Evolutionary conservation across 176 grass and related monocot genomes (phyloP), one percentile per base, ranked within the genome.

Genomic region (Ensete ventricosum): DNA sequence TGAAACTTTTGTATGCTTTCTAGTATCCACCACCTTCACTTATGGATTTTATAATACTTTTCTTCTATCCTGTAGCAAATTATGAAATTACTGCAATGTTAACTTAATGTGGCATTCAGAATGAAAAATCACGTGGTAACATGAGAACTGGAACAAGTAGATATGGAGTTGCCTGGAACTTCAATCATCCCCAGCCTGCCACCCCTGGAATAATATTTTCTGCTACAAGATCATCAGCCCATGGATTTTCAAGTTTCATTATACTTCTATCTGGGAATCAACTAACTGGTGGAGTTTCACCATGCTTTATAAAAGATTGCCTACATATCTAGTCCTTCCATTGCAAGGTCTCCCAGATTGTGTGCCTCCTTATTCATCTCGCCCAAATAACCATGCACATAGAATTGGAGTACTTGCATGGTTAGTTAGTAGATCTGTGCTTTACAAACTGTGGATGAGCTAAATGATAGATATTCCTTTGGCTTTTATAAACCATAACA

Each of bases 121-220:
- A 73, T 73, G 78, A 64, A 63, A 80, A 80, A 25, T 53, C 69
- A 64, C 73, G 69, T 80, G 19, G 69, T 80, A 73, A 73, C 58
- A 63, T 80, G 69, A 80, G 55, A 63, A 80, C 78, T 64, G 69
- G 78, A 54, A 8, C 14, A 1, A 73, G 78, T 54, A 80, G 73
- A 73, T 80, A 53, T 73, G 69, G 78, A 19, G 24, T 73, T 73
- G 78, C 69, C 23, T 80, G 68, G 69, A 80, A 80, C 69, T 80
- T 80, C 48, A 73, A 80, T 80, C 78, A 80, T 71, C 78, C 78
- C 3, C 78, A 80, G 14, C 78, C 52, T 49, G 19, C 48, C 8
- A 22, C 55, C 29, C n/a, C 22, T 80, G 78, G 17, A 64, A 3
- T 55, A 14, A 73, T 52, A 48, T 73, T 64, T n/a, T 57, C 69